These are phyloP conservation scores for Gonapodya prolifera DNA, from an alignment of 192 early-diverging fungal species.

Conservation along the genomic window DNA sequence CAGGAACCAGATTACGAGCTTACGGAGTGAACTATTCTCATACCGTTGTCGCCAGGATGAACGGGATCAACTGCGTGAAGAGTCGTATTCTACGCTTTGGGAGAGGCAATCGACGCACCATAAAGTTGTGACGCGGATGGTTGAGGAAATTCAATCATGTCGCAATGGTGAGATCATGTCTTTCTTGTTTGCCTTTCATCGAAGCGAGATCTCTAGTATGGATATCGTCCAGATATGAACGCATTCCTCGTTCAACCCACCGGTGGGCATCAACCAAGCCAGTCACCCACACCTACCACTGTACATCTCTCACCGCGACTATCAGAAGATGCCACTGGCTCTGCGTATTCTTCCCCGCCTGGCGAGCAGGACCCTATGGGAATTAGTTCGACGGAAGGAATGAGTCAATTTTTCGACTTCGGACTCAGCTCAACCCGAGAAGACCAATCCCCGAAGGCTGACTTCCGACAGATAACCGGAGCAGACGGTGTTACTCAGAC, in stretches of 20 bases:
- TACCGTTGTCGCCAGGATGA: not conserved
- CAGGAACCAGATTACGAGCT: not conserved
- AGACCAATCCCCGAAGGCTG: no score
- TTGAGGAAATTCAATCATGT: not conserved
- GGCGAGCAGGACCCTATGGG: not conserved
- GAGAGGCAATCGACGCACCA: not conserved
- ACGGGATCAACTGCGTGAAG: not conserved
- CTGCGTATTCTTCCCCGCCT: not conserved
- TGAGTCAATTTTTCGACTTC: not conserved
- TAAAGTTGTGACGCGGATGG: not conserved
- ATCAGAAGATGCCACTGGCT: not conserved
- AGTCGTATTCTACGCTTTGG: not conserved
- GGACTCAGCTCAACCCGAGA: no score
- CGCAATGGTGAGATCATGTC: not conserved
- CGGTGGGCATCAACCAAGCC: no score
- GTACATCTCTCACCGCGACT: not conserved
- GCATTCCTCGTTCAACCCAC: no score
- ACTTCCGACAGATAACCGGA: no score
- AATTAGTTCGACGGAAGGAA: not conserved
- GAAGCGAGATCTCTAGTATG: no score
- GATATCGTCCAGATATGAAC: no score
- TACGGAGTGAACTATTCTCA: not conserved
- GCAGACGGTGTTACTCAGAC: no score
- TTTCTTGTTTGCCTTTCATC: no score
- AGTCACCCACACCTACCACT: no score